phyloP scores from a whole-genome alignment of 805 yeast genomes.

The Metschnikowia noctiluminum region DNA sequence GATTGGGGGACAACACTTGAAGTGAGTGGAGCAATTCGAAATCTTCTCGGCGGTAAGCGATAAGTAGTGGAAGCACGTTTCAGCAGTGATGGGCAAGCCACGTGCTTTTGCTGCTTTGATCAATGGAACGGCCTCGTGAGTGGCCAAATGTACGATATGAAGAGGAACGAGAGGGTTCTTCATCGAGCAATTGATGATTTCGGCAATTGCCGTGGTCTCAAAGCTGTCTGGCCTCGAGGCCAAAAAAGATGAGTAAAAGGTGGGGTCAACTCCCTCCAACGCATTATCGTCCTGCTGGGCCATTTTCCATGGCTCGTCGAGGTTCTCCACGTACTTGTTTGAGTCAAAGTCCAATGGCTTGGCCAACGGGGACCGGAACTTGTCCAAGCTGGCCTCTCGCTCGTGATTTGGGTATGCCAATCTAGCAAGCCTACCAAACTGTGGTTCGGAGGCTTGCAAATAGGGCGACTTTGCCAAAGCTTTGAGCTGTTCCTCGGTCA shows the following conservation, averaged over 20 bases:
- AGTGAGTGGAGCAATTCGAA: constrained; percentile 74
- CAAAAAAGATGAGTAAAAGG: constrained; percentile 65
- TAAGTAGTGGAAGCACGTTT: constrained; percentile 92
- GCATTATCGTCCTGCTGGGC: constrained; percentile 41
- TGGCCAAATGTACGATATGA: constrained; percentile 89
- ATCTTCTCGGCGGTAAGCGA: constrained; percentile 75
- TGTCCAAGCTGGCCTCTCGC: constrained; percentile 10
- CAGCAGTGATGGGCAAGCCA: constrained; percentile 71
- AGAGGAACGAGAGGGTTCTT: constrained; percentile 59
- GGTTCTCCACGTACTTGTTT: constrained; percentile 14
- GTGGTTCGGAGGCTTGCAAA: constrained; percentile 59
- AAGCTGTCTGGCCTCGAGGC: constrained; percentile 86
- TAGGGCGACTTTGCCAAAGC: constrained; percentile 55
- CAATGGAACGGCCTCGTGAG: constrained; percentile 77
- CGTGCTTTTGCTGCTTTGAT: constrained; percentile 59
- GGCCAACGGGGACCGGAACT: constrained; percentile 24
- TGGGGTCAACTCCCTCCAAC: constrained; percentile 54
- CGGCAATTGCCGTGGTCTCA: constrained; percentile 79
- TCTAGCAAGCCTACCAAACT: constrained; percentile 43
- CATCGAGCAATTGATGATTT: constrained; percentile 61
- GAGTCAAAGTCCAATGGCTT: constrained; percentile 19
- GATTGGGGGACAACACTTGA: constrained; percentile 95
- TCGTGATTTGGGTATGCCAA: constrained; percentile 34
- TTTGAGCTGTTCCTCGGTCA: constrained; percentile 49
- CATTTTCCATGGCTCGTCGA: constrained; percentile 36